Evolutionary conservation across 441 rosid genomes (phyloP), one percentile per base, ranked within the genome.

Genomic region (Erodium texanum): DNA sequence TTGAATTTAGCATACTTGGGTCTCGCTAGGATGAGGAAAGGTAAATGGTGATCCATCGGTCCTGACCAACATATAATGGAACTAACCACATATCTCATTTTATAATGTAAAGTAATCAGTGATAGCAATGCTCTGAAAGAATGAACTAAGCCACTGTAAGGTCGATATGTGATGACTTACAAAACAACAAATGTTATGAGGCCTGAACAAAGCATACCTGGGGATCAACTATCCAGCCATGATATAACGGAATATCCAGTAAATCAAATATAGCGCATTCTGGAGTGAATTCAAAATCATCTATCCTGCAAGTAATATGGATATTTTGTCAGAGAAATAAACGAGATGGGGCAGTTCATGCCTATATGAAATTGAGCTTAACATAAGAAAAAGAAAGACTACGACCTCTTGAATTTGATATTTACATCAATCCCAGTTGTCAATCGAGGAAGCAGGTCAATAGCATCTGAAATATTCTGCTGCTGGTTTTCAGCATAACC

Each of bases 151-250:
- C 43, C 43, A 36, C 10, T 36, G 10, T 36, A 36, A 8, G 0
- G 43, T 0, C 43, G 0, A 7, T 52, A 5, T 4, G 3, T 52
- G 20, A 52, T 6, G 8, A 59, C 22, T 52, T 52, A 52, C 59
- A 52, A 52, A 52, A 16, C 59, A 62, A 20, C 18, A 15, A 18
- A 45, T 43, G 36, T 50, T 29, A 61, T 12, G 63, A 27, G 69
- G 41, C 24, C 34, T 3, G 6, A 43, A 71, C 68, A 58, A 62
- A 43, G 65, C 78, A 77, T 82, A 88, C 99, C 92, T 86, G 94
- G 41, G 97, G 85, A 87, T 94, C 98, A 72, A 92, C 96, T 71
- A 94, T 94, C 99, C 99, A 94, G 72, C 98, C 99, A 83, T 94
- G 98, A 81, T 83, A 92, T 22, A 92, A 72, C 50, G 96, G 98